Base-by-base conservation (phyloP, 2,329 filamentous ascomycete genomes). In the Aphanocladium album region DNA sequence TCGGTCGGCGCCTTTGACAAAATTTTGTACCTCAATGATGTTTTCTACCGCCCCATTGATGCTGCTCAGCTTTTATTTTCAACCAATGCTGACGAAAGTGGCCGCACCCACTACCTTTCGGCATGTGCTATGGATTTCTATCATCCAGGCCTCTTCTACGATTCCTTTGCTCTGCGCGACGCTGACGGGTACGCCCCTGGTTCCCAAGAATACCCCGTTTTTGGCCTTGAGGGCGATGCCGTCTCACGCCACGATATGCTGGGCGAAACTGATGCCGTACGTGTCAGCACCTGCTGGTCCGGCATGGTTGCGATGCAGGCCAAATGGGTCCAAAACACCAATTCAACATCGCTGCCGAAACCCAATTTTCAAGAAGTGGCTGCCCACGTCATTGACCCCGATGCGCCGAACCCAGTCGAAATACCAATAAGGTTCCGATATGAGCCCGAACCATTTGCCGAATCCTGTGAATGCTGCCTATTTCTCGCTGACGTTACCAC, bases 221-320 rank as follows among this genome's bases (percentile, higher is more conserved):
- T 89, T 71, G 80, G 83, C 5, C 73, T 70, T 50, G 76, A 74
- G 1, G 83, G 83, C 1, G 71, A 80, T 16, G 84, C 76, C 0
- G 74, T 74, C n/a, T 85, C 81, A 41, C 79, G 88, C 49, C 76
- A 78, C 5, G 88, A 89, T 69, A 85, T 91, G 19, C 71, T 89
- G 1, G 76, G 75, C 0, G 82, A 84, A 60, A 80, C 71, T 41
- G 84, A 87, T 65, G 83, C 88, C 0, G 88, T 92, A 1, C 81
- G 85, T 9, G 89, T 91, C 1, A 83, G 82, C 66, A 87, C 86
- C 64, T 92, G 89, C 73, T 92, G 89, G 89, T 87, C 88, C 57
- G 89, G 89, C 23, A 91, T 91, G 83, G 86, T 85, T 2, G 84
- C 84, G 2, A 87, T 87, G 72, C 81, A 87, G 68, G 85, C 83